Evolutionary conservation across 768 basidiomycete genomes (phyloP).

Genomic region (Pleurotus sapidus): DNA sequence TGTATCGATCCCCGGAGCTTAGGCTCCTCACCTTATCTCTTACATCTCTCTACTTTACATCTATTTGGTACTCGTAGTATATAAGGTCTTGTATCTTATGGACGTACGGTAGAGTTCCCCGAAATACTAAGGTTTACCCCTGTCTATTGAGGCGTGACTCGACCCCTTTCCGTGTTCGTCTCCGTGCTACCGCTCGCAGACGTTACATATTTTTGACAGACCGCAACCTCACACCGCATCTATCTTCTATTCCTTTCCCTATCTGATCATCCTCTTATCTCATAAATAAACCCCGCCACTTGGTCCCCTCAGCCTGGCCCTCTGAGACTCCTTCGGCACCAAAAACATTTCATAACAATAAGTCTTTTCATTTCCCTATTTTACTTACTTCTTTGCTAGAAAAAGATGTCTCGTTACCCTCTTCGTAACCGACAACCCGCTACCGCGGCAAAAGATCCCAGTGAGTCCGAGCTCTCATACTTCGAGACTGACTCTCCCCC

Average conservation of each 20-base stretch:
- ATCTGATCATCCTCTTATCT: not conserved
- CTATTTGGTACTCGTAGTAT: not conserved
- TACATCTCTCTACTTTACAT: too few relatives aligned
- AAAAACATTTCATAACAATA: not conserved
- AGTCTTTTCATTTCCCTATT: not conserved
- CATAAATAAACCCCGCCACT: not conserved
- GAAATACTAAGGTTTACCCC: not conserved
- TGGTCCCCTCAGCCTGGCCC: not conserved
- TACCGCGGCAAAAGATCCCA: not conserved
- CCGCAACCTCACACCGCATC: not conserved
- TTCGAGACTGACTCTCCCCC: not conserved
- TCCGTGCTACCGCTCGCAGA: not conserved
- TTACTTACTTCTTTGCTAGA: not conserved
- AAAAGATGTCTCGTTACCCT: not conserved
- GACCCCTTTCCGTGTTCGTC: not conserved
- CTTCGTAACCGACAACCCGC: not conserved
- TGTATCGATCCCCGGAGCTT: too few relatives aligned
- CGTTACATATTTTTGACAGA: constrained; percentile 4
- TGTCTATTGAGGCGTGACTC: not conserved
- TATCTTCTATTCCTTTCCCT: not conserved
- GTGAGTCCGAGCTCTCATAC: not conserved
- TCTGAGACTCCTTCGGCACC: not conserved
- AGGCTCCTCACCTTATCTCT: too few relatives aligned
- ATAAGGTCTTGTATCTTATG: not conserved
- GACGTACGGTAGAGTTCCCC: not conserved